Percentiles rank a stretch among this genome's conserved stretches.
These are phyloP conservation scores for Thelonectria olida DNA, from an alignment of 2,329 filamentous ascomycete species.

Conservation along the genomic window DNA sequence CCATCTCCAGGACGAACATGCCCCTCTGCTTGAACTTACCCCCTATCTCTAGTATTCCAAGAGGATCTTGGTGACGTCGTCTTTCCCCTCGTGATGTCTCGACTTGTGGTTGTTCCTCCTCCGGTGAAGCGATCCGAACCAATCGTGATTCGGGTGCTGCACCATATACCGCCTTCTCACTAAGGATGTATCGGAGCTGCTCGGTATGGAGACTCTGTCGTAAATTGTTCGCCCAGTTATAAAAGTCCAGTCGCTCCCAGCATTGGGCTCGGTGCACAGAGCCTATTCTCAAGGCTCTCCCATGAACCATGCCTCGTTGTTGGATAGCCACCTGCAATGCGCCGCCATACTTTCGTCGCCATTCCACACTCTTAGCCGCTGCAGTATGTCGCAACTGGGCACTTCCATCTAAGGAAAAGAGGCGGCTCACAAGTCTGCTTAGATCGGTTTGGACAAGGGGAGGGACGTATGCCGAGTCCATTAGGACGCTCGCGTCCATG, in stretches of 20 bases:
- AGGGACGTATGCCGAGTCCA: slow-evolving; percentile 90
- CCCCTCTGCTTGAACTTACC: slow-evolving; percentile 72
- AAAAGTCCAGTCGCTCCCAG: slow-evolving; percentile 46
- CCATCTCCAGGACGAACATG: slow-evolving; percentile 75
- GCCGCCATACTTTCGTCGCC: slow-evolving; percentile 59
- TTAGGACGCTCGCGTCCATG: slow-evolving; percentile 93
- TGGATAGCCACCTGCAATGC: slow-evolving; percentile 32
- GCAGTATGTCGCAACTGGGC: slow-evolving; percentile 84
- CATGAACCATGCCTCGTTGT: slow-evolving; percentile 22
- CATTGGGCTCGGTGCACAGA: slow-evolving; percentile 28
- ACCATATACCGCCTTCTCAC: slow-evolving; percentile 25
- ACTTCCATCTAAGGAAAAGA: slow-evolving; percentile 82
- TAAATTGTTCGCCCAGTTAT: slow-evolving; percentile 49
- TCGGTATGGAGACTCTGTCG: slow-evolving; percentile 48
- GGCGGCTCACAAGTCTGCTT: slow-evolving; percentile 69
- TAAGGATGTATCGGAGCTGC: slow-evolving; percentile 37
- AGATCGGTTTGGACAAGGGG: slow-evolving; percentile 84
- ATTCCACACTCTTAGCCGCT: slow-evolving; percentile 82
- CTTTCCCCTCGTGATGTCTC: slow-evolving; percentile 17
- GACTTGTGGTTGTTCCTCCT: slow-evolving; percentile 1
- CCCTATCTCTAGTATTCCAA: slow-evolving; percentile 78
- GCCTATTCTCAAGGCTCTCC: slow-evolving; percentile 28
- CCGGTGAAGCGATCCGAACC: slow-evolving; percentile 20
- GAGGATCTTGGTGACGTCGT: slow-evolving; percentile 71
- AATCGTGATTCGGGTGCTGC: slow-evolving; percentile 30